These are phyloP conservation scores for Pleurotus sapidus DNA, from an alignment of 768 basidiomycete genomes.

Conservation along the genomic window DNA sequence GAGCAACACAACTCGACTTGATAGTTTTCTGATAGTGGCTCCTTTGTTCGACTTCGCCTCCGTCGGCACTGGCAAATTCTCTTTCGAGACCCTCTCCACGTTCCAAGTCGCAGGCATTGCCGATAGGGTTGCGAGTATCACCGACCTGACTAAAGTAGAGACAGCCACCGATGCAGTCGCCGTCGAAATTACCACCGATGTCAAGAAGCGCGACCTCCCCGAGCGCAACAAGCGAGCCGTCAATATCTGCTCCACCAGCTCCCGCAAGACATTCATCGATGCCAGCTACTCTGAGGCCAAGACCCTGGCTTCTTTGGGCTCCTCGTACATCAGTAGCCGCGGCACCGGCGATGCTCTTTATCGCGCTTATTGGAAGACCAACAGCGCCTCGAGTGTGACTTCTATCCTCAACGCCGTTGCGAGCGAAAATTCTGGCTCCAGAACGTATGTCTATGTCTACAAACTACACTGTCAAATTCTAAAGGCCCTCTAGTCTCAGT, in stretches of 20 bases:
- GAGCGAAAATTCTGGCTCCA: conserved; percentile 33
- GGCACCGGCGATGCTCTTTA: conserved; percentile 36
- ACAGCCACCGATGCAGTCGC: conserved; percentile 23
- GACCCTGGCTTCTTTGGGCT: conserved; percentile 27
- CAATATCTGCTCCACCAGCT: background rate
- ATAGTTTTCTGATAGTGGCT: conserved; percentile 24
- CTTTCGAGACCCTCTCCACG: conserved; percentile 34
- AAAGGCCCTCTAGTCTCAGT: conserved; percentile 25
- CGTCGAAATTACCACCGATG: conserved; percentile 32
- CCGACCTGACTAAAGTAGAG: conserved; percentile 23
- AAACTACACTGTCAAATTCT: too few relatives aligned
- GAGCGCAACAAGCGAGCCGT: conserved; percentile 32
- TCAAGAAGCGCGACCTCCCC: conserved; percentile 28
- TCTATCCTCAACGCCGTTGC: conserved; percentile 34
- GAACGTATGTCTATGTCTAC: conserved; percentile 39
- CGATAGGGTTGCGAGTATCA: conserved; percentile 13
- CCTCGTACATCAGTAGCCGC: conserved; percentile 31
- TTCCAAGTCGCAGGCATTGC: conserved; percentile 29
- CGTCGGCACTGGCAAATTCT: conserved; percentile 35
- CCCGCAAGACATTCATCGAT: background rate
- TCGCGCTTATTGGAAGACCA: conserved; percentile 35
- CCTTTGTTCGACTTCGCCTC: conserved; percentile 39
- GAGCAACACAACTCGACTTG: background rate
- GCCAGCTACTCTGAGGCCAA: conserved; percentile 37
- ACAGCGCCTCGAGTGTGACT: conserved; percentile 27